Evolutionary conservation across 1,284 basidiomycete species (phyloP).

Genomic region (Ceratobasidium sp.): DNA sequence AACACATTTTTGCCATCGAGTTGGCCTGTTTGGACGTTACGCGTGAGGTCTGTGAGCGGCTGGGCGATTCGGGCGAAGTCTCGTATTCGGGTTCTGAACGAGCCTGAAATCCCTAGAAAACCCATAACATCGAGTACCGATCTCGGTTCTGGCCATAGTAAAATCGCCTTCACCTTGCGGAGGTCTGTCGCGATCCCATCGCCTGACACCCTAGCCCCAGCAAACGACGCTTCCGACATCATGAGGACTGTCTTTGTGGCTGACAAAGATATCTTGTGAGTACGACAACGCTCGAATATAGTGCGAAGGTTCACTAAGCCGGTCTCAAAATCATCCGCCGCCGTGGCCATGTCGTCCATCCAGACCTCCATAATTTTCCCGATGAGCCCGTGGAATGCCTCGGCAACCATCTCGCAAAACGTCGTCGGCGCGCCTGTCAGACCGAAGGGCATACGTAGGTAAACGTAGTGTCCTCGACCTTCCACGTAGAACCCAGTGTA

Average conservation of each 20-base stretch:
- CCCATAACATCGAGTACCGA: conserved; percentile 29
- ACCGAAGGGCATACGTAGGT: conserved; percentile 29
- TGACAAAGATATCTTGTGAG: conserved; percentile 9
- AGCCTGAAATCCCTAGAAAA: conserved; percentile 38
- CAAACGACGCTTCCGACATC: conserved; percentile 33
- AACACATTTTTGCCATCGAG: background rate
- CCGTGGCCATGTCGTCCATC: conserved; percentile 44
- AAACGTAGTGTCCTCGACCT: conserved; percentile 42
- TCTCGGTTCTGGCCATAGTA: conserved; percentile 41
- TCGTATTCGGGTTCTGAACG: conserved; percentile 37
- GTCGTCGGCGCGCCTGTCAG: conserved; percentile 12
- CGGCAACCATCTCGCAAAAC: conserved; percentile 31
- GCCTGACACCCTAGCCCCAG: conserved; percentile 16
- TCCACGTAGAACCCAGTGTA: conserved; percentile 38
- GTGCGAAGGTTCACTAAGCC: conserved; percentile 4
- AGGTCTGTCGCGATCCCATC: conserved; percentile 30
- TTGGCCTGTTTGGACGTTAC: conserved; percentile 28
- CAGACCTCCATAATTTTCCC: conserved; percentile 28
- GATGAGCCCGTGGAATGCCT: conserved; percentile 35
- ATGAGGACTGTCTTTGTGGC: conserved; percentile 41
- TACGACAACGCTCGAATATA: conserved; percentile 8
- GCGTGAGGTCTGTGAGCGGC: conserved; percentile 51
- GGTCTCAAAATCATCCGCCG: conserved; percentile 25
- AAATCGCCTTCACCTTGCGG: conserved; percentile 30
- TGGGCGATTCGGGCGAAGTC: conserved; percentile 42